Conservation (phyloP, 2,329 filamentous ascomycete genomes). For the Xylariales sp. region DNA sequence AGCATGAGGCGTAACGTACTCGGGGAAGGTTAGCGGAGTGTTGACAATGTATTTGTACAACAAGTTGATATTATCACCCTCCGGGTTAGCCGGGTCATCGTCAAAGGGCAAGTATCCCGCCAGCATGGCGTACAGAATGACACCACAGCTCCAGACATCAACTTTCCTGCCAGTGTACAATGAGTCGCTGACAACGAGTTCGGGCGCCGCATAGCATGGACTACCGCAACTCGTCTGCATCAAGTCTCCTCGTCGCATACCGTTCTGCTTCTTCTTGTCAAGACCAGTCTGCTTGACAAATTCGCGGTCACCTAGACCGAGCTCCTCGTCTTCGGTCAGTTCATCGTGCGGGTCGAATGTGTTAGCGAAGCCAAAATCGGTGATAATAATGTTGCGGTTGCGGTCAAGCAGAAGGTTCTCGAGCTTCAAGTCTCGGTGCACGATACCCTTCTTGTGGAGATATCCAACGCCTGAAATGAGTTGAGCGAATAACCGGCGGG, state of each 20-base stretch:
- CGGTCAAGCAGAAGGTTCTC: slow-evolving; percentile 93
- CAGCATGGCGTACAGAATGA: slow-evolving; percentile 98
- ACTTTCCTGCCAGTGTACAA: slow-evolving; percentile 97
- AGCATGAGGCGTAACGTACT: slow-evolving; percentile 97
- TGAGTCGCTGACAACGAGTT: slow-evolving; percentile 95
- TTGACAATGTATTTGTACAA: slow-evolving; percentile 99
- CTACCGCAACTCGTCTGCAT: slow-evolving; percentile 99
- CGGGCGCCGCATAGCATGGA: slow-evolving; percentile 94
- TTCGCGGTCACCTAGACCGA: slow-evolving; percentile 80
- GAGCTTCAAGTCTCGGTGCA: slow-evolving; percentile 93
- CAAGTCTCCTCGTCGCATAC: slow-evolving; percentile 80
- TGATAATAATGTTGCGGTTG: slow-evolving; percentile 99
- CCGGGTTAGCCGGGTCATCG: slow-evolving; percentile 95
- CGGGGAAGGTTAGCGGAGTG: slow-evolving; percentile 93
- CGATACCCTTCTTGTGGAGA: slow-evolving; percentile 96
- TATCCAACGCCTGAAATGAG: slow-evolving; percentile 95
- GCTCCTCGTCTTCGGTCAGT: slow-evolving; percentile 83
- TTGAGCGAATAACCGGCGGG: slow-evolving; percentile 88
- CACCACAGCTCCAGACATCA: slow-evolving; percentile 98
- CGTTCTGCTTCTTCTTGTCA: slow-evolving; percentile 71
- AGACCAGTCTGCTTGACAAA: slow-evolving; percentile 83
- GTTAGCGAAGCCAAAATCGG: slow-evolving; percentile 98
- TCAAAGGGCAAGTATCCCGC: slow-evolving; percentile 97
- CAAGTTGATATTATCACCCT: slow-evolving; percentile 98
- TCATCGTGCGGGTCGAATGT: slow-evolving; percentile 90